Percentiles rank a stretch among this genome's conserved stretches.
Conservation (phyloP, 805 yeast genomes). For the Blastobotrys americana region DNA sequence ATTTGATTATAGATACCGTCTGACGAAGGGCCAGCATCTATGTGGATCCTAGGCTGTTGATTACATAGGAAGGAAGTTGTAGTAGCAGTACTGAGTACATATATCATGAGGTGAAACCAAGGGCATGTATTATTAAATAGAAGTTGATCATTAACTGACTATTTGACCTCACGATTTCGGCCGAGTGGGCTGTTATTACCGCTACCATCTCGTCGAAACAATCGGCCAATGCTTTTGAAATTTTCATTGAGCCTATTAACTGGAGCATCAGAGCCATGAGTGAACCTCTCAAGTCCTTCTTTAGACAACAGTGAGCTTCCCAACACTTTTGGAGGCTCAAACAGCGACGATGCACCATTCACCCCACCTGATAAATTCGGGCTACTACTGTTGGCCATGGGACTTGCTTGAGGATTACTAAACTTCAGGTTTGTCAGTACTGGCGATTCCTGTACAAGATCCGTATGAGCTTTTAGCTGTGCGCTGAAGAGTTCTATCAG, state of each 20-base stretch:
- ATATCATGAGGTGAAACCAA: too few relatives aligned
- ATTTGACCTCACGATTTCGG: background rate
- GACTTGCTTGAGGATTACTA: background rate
- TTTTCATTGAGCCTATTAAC: slow-evolving; percentile 61
- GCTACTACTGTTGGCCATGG: background rate
- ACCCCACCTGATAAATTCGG: background rate
- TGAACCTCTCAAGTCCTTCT: slow-evolving; percentile 19
- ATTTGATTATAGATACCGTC: background rate
- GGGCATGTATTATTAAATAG: too few relatives aligned
- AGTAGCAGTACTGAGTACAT: too few relatives aligned
- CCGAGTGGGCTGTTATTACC: slow-evolving; percentile 3
- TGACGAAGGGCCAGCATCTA: too few relatives aligned
- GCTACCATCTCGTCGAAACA: slow-evolving; percentile 37
- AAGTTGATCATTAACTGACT: background rate
- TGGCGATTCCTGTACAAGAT: slow-evolving; percentile 26
- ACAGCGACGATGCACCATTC: slow-evolving; percentile 4
- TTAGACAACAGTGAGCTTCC: slow-evolving; percentile 10
- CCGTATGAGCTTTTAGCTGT: slow-evolving; percentile 33
- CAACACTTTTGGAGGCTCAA: slow-evolving; percentile 9
- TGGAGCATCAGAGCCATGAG: slow-evolving; percentile 50
- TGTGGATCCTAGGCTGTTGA: too few relatives aligned
- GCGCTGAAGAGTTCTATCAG: slow-evolving; percentile 36
- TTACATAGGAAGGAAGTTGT: too few relatives aligned
- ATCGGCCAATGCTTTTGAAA: slow-evolving; percentile 54
- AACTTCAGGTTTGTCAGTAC: slow-evolving; percentile 15